Percentiles rank a stretch among this genome's conserved stretches.
These are phyloP conservation scores for Saraca asoca DNA, from an alignment of 331 rosid genomes.

Conservation along the genomic window DNA sequence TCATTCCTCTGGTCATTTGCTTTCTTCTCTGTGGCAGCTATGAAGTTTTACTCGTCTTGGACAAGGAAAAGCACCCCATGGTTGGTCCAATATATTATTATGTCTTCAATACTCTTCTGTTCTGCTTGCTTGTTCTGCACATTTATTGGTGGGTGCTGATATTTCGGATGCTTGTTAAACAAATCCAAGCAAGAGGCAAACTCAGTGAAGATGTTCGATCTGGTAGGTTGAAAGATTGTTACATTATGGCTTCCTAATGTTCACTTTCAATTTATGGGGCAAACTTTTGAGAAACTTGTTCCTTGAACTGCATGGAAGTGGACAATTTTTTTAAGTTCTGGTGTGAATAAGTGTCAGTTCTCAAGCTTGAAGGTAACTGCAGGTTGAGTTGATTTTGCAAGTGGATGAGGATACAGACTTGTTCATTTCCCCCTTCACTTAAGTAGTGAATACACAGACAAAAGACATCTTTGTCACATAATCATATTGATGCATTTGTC, in stretches of 20 bases:
- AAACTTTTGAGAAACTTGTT: constrained; percentile 12
- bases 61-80: constrained; percentile 58
- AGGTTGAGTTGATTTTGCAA: constrained; percentile 8
- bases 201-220: constrained; percentile 92
- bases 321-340: constrained; percentile 8
- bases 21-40: constrained; percentile 63
- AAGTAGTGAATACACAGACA: constrained; percentile 16
- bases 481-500: constrained; percentile 9
- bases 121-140: constrained; percentile 72
- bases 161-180: constrained; percentile 85
- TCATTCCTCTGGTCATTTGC: constrained; percentile 11
- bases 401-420: background rate
- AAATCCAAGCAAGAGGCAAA: constrained; percentile 82
- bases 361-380: constrained; percentile 13
- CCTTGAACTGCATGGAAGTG: constrained; percentile 15
- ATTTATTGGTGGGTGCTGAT: constrained; percentile 96
- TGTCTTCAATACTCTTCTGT: constrained; percentile 79
- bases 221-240: constrained; percentile 55
- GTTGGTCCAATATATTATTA: constrained; percentile 79
- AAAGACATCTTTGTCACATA: constrained; percentile 16
- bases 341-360: constrained; percentile 25
- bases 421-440: constrained; percentile 1
- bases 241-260: constrained; percentile 24
- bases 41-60: constrained; percentile 64
- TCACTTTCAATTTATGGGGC: constrained; percentile 1